These are phyloP conservation scores for Bryoerythrophyllum caledonicum DNA, from an alignment of 225 moss, liverwort and hornwort genomes.

Conservation along the genomic window DNA sequence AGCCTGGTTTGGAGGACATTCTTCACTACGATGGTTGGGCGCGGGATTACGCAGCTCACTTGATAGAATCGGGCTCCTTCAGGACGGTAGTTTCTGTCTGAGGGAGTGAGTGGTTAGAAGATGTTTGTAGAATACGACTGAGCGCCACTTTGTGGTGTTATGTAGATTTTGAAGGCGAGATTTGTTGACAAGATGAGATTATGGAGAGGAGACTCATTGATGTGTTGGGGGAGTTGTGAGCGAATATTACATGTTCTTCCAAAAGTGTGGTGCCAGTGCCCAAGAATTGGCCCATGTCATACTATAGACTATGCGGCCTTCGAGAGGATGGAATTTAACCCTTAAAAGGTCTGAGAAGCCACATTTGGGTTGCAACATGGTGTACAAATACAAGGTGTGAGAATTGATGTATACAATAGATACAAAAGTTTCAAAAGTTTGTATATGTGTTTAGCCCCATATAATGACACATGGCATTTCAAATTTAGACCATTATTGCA, in stretches of 20 bases:
- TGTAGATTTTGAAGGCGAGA: slow-evolving; percentile 11
- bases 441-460: too few species aligned
- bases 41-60: slow-evolving; percentile 52
- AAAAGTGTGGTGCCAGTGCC: not conserved
- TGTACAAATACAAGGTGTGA: too few species aligned
- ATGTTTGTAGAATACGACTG: slow-evolving; percentile 22
- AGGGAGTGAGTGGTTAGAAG: too few species aligned
- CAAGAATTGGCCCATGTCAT: not conserved
- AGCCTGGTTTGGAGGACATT: slow-evolving; percentile 85
- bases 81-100: slow-evolving; percentile 16
- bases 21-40: slow-evolving; percentile 88
- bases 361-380: too few species aligned
- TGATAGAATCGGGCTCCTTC: slow-evolving; percentile 43
- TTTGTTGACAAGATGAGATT: slow-evolving; percentile 16
- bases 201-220: not conserved
- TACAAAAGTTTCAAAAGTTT: too few species aligned
- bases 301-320: too few species aligned
- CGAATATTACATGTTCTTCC: slow-evolving; percentile 9
- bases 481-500: too few species aligned
- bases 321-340: too few species aligned
- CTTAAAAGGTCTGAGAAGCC: too few species aligned
- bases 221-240: not conserved
- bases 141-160: slow-evolving; percentile 9
- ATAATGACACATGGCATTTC: too few species aligned
- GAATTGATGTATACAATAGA: too few species aligned